Base-by-base conservation (phyloP, 2,329 filamentous ascomycete species). In the Lachnellula suecica region DNA sequence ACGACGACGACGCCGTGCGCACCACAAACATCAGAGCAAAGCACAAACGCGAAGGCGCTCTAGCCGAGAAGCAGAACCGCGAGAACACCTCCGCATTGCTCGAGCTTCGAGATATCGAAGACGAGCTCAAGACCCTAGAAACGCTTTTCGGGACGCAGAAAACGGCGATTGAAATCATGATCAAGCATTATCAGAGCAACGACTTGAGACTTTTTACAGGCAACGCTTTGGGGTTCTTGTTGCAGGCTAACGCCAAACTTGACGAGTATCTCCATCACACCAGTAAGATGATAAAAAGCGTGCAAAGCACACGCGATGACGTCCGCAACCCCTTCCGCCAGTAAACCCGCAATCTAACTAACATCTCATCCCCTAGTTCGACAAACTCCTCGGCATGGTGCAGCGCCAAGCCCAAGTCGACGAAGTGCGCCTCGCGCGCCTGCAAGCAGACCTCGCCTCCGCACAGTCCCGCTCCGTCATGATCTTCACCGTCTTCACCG, bases 61-160 rank as follows among this genome's bases (percentile, higher is more conserved):
- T 51, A 0, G 44, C 47, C 2, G 53, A 56, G 24, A 48, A 43
- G 6, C 54, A 56, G 25, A 56, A 51, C 27, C 29, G 47, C n/a
- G 54, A 56, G 6, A 56, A 54, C 8, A 56, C 41, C n/a, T 54
- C 47, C 17, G 44, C 51, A 11, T 31, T 54, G 1, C 22, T 56
- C n/a, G 54, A 54, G 15, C 40, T 54, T 1, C 19, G 51, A n/a
- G 51, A 51, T 27, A 46, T 54, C 17, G 54, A 54, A 15, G 51
- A 56, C 45, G 51, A 56, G 17, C 23, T 56, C 11, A 49, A 51
- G 9, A 56, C 44, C n/a, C 17, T 51, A 6, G 41, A 47, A 40
- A 40, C 11, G 1, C 37, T 54, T 6, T 51, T 56, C 9, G 43
- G 10, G 1, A 42, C 7, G 9, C 44, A 57, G 17, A 48, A 20